A percentile compares a stretch with the other conserved stretches of the same genome.
Evolutionary conservation across 495 filamentous ascomycete species (phyloP).

Genomic region (Aspergillus hancockii): DNA sequence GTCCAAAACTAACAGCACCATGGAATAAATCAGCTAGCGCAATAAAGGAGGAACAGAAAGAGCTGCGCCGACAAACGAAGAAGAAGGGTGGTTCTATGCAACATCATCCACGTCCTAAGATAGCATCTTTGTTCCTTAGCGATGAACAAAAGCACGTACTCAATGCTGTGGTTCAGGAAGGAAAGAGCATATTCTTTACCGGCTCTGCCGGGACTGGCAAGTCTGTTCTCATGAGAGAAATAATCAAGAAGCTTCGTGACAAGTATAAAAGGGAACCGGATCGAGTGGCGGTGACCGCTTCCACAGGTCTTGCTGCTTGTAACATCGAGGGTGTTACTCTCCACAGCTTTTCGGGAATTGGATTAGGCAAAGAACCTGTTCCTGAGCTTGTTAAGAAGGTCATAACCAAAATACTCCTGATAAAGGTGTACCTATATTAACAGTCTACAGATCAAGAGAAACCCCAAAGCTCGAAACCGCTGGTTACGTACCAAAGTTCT

Average conservation of each 20-base stretch:
- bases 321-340: conserved; percentile 95
- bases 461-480: conserved; percentile 80
- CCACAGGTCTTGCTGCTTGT: conserved; percentile 92
- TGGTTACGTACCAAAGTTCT: conserved; percentile 88
- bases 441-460: conserved; percentile 66
- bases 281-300: conserved; percentile 87
- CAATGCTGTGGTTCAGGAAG: conserved; percentile 69
- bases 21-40: conserved; percentile 87
- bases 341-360: conserved; percentile 95
- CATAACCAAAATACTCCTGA: neutral
- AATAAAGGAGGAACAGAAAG: conserved; percentile 78
- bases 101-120: conserved; percentile 31
- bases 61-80: conserved; percentile 65
- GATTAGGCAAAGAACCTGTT: conserved; percentile 85
- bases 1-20: conserved; percentile 39
- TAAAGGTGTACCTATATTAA: conserved; percentile 5
- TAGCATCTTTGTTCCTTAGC: conserved; percentile 71
- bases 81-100: conserved; percentile 33
- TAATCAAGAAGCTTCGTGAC: conserved; percentile 75
- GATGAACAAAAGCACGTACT: conserved; percentile 85
- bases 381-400: conserved; percentile 81
- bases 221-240: conserved; percentile 89
- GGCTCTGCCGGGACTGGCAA: conserved; percentile 98
- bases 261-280: conserved; percentile 77
- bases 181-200: conserved; percentile 95